phyloP scores from a whole-genome alignment of 495 filamentous ascomycete genomes.

The Hypoxylon fragiforme region DNA sequence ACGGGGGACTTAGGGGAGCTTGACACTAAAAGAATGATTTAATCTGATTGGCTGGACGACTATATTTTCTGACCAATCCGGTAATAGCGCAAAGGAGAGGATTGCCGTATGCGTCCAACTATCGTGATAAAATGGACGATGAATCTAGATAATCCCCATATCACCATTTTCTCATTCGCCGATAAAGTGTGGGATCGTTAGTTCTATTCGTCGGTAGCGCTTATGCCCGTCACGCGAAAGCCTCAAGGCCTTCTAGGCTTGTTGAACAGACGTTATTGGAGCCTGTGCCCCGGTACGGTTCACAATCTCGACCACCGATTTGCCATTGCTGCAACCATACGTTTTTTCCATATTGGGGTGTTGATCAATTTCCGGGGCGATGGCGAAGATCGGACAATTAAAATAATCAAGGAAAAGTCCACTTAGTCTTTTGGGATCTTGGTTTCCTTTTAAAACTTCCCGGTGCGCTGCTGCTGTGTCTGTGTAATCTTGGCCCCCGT shows the following conservation, averaged over 20 bases:
- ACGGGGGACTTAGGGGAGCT: no score
- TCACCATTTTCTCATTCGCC: slow-evolving; percentile 13
- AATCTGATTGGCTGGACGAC: slow-evolving; percentile 11
- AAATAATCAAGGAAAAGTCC: background rate
- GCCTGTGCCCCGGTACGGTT: slow-evolving; percentile 9
- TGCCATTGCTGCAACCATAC: slow-evolving; percentile 8
- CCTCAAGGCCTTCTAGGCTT: background rate
- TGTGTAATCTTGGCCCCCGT: background rate
- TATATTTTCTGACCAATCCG: slow-evolving; percentile 22
- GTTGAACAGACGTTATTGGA: slow-evolving; percentile 18
- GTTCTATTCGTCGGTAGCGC: slow-evolving; percentile 4
- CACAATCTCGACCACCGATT: slow-evolving; percentile 22
- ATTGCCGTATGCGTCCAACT: background rate
- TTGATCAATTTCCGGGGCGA: slow-evolving; percentile 11
- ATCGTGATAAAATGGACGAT: background rate
- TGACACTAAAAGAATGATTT: background rate
- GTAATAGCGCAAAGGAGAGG: slow-evolving; percentile 4
- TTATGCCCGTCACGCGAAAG: slow-evolving; percentile 14
- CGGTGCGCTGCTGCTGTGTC: background rate
- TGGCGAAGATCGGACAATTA: background rate
- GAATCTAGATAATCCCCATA: slow-evolving; percentile 3
- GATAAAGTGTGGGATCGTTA: slow-evolving; percentile 2
- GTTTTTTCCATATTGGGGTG: slow-evolving; percentile 1
- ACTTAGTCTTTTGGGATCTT: background rate
- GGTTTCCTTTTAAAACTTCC: slow-evolving; percentile 9